Percentiles rank a stretch among this genome's conserved stretches.
phyloP scores from a whole-genome alignment of 495 filamentous ascomycete genomes.

The Aspergillus affinis region DNA sequence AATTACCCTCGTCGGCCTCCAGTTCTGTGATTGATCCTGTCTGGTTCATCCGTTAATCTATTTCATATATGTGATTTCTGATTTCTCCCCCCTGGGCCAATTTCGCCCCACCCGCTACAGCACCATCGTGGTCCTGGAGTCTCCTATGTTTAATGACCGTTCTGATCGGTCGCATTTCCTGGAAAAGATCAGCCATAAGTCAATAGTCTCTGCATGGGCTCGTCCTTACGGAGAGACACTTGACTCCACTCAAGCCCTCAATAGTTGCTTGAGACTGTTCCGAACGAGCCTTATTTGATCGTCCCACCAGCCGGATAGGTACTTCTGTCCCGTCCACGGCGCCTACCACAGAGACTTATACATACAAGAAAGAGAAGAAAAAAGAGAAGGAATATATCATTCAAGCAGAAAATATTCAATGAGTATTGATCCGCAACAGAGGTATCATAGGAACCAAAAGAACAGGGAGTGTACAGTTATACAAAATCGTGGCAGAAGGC shows the following conservation, averaged over 20 bases:
- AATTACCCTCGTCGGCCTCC: neutral
- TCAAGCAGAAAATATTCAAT: constrained; percentile 3
- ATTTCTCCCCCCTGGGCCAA: neutral
- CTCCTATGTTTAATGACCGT: constrained; percentile 5
- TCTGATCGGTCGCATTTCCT: neutral
- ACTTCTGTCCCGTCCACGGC: neutral
- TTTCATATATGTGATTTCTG: neutral
- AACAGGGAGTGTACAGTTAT: constrained; percentile 10
- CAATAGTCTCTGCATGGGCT: neutral
- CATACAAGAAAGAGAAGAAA: neutral
- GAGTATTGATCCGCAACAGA: constrained; percentile 18
- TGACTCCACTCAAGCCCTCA: neutral
- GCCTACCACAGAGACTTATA: neutral
- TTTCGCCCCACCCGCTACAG: neutral
- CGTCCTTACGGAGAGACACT: neutral
- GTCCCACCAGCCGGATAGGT: neutral
- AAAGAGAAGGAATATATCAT: neutral
- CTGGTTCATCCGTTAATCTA: constrained; percentile 1
- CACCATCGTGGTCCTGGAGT: constrained; percentile 3
- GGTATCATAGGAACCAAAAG: constrained; percentile 20
- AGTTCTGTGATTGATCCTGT: neutral
- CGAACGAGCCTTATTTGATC: neutral
- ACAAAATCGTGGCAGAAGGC: constrained; percentile 1
- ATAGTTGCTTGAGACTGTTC: neutral
- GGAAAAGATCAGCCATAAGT: neutral